Conservation (phyloP, 495 filamentous ascomycete genomes). For the Aspergillus asperescens region DNA sequence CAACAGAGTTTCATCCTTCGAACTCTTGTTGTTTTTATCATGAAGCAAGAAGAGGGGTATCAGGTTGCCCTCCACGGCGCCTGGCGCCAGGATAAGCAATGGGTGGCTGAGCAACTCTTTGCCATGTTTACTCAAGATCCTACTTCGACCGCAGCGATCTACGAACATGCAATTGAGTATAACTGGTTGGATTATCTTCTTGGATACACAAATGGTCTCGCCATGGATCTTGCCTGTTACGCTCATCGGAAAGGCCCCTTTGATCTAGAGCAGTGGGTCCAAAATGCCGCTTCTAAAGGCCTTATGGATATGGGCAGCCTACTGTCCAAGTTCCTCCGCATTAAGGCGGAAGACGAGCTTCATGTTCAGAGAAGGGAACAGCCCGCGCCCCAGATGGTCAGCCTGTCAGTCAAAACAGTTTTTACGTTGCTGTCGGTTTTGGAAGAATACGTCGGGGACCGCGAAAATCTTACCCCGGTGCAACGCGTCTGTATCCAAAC, state of each 20-base stretch:
- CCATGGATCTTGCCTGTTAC: conserved; percentile 80
- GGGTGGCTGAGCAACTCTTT: conserved; percentile 72
- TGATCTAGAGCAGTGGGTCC: conserved; percentile 77
- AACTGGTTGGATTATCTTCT: conserved; percentile 79
- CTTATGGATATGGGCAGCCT: conserved; percentile 56
- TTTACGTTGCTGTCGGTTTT: conserved; percentile 73
- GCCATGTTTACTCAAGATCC: conserved; percentile 74
- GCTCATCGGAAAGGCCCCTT: conserved; percentile 79
- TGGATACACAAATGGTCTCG: conserved; percentile 69
- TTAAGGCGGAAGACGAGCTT: conserved; percentile 80
- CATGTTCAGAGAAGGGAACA: conserved; percentile 60
- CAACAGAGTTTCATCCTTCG: conserved; percentile 60
- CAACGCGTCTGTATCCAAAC: conserved; percentile 85
- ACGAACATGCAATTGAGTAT: conserved; percentile 72
- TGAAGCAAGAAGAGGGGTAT: conserved; percentile 60
- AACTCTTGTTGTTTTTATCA: conserved; percentile 56
- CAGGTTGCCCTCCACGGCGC: conserved; percentile 82
- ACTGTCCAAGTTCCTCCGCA: conserved; percentile 67
- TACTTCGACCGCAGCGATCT: conserved; percentile 67
- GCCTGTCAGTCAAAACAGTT: conserved; percentile 78
- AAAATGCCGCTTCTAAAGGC: conserved; percentile 54
- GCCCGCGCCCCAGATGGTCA: conserved; percentile 56
- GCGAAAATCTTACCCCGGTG: conserved; percentile 55
- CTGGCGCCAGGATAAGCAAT: conserved; percentile 80
- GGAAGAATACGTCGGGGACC: conserved; percentile 56